These are phyloP conservation scores for Aureobasidium lini DNA, from an alignment of 2,329 filamentous ascomycete species.

Conservation along the genomic window DNA sequence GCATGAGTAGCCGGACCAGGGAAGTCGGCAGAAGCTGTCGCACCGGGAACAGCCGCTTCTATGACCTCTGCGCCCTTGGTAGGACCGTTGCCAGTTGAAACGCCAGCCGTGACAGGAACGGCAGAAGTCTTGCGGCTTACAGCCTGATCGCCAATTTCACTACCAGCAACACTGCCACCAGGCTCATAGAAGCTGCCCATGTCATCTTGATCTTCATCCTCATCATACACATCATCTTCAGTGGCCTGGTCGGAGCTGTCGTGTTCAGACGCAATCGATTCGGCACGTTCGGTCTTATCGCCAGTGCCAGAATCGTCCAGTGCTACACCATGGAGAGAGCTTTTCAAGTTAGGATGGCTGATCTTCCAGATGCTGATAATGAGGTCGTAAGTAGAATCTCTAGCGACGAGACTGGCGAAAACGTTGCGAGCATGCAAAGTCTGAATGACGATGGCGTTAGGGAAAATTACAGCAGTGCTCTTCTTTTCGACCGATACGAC, in stretches of 20 bases:
- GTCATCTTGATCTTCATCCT: conserved; percentile 64
- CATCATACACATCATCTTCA: conserved; percentile 70
- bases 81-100: conserved; percentile 25
- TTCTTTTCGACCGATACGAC: conserved; percentile 96
- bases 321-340: conserved; percentile 79
- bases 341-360: conserved; percentile 84
- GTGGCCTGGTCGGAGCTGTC: conserved; percentile 53
- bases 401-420: conserved; percentile 88
- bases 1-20: conserved; percentile 76
- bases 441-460: conserved; percentile 94
- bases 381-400: conserved; percentile 93
- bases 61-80: conserved; percentile 6
- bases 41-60: conserved; percentile 30
- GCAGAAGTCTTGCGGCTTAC: conserved; percentile 67
- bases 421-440: conserved; percentile 92
- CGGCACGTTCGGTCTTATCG: conserved; percentile 84
- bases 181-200: conserved; percentile 54
- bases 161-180: conserved; percentile 44
- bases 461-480: conserved; percentile 89
- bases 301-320: conserved; percentile 70
- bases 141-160: conserved; percentile 40
- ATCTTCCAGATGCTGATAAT: conserved; percentile 99
- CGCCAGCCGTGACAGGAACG: conserved; percentile 29
- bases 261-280: conserved; percentile 45
- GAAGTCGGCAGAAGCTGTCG: conserved; percentile 54